Percentiles rank a stretch among this genome's conserved stretches.
Conservation (phyloP, 2,329 filamentous ascomycete species). For the Ophiostoma sp. region DNA sequence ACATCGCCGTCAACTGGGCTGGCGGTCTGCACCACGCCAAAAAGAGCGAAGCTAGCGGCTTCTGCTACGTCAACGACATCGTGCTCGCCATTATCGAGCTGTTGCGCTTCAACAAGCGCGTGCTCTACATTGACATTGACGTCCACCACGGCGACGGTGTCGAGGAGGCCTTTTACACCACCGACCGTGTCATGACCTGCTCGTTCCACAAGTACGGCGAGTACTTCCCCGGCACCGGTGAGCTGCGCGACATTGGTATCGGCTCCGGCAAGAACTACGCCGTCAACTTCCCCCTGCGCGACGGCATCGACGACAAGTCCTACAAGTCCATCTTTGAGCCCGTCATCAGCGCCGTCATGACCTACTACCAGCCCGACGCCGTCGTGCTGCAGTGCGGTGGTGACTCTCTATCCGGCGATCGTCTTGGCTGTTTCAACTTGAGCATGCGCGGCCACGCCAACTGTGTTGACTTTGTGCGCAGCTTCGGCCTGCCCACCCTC, state of each 20-base stretch:
- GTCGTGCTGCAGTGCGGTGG: slow-evolving; percentile 95
- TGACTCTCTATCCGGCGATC: slow-evolving; percentile 88
- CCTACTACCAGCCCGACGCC: slow-evolving; percentile 81
- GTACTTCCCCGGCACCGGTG: slow-evolving; percentile 90
- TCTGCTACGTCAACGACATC: slow-evolving; percentile 98
- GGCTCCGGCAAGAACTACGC: slow-evolving; percentile 85
- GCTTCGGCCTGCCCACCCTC: slow-evolving; percentile 76
- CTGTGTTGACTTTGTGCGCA: slow-evolving; percentile 88
- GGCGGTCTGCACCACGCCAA: slow-evolving; percentile 96
- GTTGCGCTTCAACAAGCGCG: slow-evolving; percentile 81
- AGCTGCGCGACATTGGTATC: slow-evolving; percentile 77
- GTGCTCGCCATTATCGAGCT: slow-evolving; percentile 92
- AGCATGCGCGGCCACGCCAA: slow-evolving; percentile 95
- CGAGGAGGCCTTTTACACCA: slow-evolving; percentile 79
- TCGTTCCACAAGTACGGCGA: slow-evolving; percentile 96
- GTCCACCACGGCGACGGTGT: slow-evolving; percentile 83
- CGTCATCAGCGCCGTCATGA: slow-evolving; percentile 81
- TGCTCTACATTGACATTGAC: slow-evolving; percentile 94
- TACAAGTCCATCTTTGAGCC: slow-evolving; percentile 89
- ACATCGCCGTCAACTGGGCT: slow-evolving; percentile 98
- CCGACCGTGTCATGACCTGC: slow-evolving; percentile 81
- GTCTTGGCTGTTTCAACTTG: slow-evolving; percentile 93
- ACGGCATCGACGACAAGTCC: slow-evolving; percentile 82
- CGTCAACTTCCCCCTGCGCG: slow-evolving; percentile 84
- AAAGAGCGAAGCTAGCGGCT: slow-evolving; percentile 91